Evolutionary conservation across 805 yeast genomes (phyloP), one percentile per base, ranked within the genome.

Genomic region (Candida stauntonica): DNA sequence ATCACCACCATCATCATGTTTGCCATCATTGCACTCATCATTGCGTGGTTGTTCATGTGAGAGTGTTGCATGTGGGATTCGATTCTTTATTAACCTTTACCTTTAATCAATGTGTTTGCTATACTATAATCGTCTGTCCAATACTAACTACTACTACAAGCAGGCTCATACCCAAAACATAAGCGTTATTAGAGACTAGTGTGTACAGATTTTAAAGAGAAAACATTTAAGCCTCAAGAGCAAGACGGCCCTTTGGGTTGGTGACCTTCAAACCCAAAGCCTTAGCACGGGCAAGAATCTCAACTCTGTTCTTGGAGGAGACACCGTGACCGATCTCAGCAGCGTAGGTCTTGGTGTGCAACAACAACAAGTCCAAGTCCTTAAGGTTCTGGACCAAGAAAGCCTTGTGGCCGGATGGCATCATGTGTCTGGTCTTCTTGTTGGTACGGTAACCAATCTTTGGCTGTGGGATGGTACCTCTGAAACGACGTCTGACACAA

Each of bases 271-370:
- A 79, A 76, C 98, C 98, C 64, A 88, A 78, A 71, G 95, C 86
- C 83, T 88, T 91, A 65, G 99, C 99, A 77, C 86, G 88, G 62
- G 94, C 82, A 63, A 93, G 79, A 62, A 93, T 86, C 65, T 76
- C 89, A 66, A 89, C 89, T 81, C 99, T 88, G 93, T 93, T 89
- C 79, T 80, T 89, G 61, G 98, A 86, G 61, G 98, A 89, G 61
- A 93, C 93, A 72, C 84, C 86, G 89, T 87, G 96, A 62, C 98
- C 96, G 64, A 93, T 93, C 81, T 93, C 99, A 70, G 99, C 99
- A 71, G 99, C 99, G 75, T 86, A 93, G 62, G 96, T 77, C 80
- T 85, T 87, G 76, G 96, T 82, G 88, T 93, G 97, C 79, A 94
- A 75, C 69, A 88, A 78, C 68, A 93, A 79, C 59, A 86, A 82